A percentile compares a stretch with the other conserved stretches of the same genome.
Conservation (phyloP, 2,329 filamentous ascomycete species). For the Penicillium digitatum region DNA sequence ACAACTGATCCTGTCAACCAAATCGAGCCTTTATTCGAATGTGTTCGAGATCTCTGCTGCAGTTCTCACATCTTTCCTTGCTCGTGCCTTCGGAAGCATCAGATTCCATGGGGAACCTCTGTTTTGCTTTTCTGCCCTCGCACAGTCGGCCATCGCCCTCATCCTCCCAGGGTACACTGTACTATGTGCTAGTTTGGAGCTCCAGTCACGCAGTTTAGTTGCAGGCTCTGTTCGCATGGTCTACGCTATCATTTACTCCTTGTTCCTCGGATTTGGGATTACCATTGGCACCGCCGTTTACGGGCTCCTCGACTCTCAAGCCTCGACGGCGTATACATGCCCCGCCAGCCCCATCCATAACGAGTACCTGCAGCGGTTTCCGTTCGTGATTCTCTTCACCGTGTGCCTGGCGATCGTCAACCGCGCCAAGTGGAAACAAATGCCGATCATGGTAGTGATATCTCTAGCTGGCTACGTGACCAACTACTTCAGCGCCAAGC, state of each 20-base stretch:
- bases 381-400: slow-evolving; percentile 70
- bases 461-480: slow-evolving; percentile 69
- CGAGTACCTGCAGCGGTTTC: slow-evolving; percentile 54
- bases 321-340: slow-evolving; percentile 50
- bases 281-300: slow-evolving; percentile 64
- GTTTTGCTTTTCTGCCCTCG: slow-evolving; percentile 69
- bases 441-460: slow-evolving; percentile 71
- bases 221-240: slow-evolving; percentile 70
- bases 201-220: slow-evolving; percentile 66
- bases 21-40: slow-evolving; percentile 63
- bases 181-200: slow-evolving; percentile 58
- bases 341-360: slow-evolving; percentile 47
- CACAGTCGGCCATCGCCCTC: slow-evolving; percentile 70
- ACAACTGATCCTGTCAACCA: slow-evolving; percentile 69
- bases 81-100: slow-evolving; percentile 66
- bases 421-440: slow-evolving; percentile 74
- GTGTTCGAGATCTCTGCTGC: slow-evolving; percentile 63
- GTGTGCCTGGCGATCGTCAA: slow-evolving; percentile 73
- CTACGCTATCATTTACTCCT: slow-evolving; percentile 69
- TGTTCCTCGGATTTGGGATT: slow-evolving; percentile 69
- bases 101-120: slow-evolving; percentile 37
- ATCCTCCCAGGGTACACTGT: slow-evolving; percentile 68
- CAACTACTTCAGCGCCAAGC: slow-evolving; percentile 66
- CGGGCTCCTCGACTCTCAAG: slow-evolving; percentile 56
- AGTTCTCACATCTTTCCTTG: slow-evolving; percentile 64